Evolutionary conservation across 75 land plant genomes (phyloP).

Genomic region (Sequoia sempervirens): DNA sequence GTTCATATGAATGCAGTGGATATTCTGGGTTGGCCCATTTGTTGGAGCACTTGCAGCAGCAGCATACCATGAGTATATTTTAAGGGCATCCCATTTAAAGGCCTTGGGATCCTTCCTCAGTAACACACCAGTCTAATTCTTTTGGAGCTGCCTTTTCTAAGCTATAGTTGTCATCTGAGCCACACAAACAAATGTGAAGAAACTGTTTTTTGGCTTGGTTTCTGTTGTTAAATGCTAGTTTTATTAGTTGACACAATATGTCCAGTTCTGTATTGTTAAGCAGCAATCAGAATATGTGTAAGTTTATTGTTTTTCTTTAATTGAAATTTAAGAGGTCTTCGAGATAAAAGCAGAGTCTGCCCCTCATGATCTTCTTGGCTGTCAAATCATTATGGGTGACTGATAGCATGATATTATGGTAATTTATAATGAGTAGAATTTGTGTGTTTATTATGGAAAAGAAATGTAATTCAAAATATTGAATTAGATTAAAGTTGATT

Average conservation of each 20-base stretch:
- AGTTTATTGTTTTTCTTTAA: background rate
- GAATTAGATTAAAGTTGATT: no score
- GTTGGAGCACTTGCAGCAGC: slow-evolving; percentile 61
- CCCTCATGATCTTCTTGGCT: no score
- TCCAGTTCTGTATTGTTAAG: background rate
- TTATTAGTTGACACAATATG: background rate
- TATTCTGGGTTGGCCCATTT: slow-evolving; percentile 71
- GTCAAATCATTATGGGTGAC: no score
- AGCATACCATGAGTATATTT: slow-evolving; percentile 54
- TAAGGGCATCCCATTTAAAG: slow-evolving; percentile 49
- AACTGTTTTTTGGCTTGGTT: background rate
- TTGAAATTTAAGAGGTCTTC: background rate
- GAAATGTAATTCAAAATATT: no score
- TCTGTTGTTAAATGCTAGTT: background rate
- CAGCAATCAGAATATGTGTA: background rate
- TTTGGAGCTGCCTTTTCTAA: background rate
- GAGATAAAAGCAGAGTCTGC: background rate
- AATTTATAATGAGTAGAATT: no score
- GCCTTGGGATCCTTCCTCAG: slow-evolving; percentile 64
- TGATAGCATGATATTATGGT: no score
- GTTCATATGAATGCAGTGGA: slow-evolving; percentile 42
- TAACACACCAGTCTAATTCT: slow-evolving; percentile 3
- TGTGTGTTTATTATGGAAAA: no score
- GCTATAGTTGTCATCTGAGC: background rate
- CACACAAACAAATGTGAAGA: background rate